These are phyloP conservation scores for Acidiella bohemica DNA, from an alignment of 495 filamentous ascomycete species.

Conservation along the genomic window DNA sequence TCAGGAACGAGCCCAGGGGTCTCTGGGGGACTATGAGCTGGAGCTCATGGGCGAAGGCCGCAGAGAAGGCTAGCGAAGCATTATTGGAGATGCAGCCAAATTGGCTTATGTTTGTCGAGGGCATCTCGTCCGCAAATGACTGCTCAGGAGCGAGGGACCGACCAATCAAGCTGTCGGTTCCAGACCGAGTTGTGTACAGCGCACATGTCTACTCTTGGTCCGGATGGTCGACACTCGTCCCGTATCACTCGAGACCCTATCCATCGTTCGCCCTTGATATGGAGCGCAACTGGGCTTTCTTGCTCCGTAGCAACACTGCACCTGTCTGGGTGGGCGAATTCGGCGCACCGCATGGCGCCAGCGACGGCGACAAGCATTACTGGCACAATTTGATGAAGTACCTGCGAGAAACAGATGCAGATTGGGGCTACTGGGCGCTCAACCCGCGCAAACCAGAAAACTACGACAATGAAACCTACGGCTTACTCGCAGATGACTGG, in stretches of 20 bases:
- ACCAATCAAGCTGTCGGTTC: conserved; percentile 39
- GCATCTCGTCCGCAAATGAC: conserved; percentile 46
- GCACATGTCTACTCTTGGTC: conserved; percentile 50
- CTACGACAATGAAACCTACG: conserved; percentile 40
- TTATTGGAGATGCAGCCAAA: conserved; percentile 41
- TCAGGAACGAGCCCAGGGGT: conserved; percentile 48
- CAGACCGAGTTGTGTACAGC: conserved; percentile 44
- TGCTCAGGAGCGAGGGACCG: conserved; percentile 35
- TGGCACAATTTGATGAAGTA: conserved; percentile 44
- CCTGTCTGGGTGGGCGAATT: conserved; percentile 52
- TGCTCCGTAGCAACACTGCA: conserved; percentile 41
- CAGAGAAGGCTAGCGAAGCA: conserved; percentile 41
- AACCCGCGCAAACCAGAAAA: conserved; percentile 45
- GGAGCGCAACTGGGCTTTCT: conserved; percentile 47
- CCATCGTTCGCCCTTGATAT: conserved; percentile 42
- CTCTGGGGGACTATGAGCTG: conserved; percentile 51
- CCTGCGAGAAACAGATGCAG: conserved; percentile 40
- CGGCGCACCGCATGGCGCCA: conserved; percentile 37
- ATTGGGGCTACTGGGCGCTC: conserved; percentile 52
- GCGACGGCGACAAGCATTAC: conserved; percentile 41
- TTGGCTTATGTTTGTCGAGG: conserved; percentile 50
- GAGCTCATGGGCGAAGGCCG: conserved; percentile 43
- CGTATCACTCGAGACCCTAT: conserved; percentile 41
- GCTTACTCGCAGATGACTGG: conserved; percentile 45
- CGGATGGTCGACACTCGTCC: conserved; percentile 43